Evolutionary conservation across 768 basidiomycete species (phyloP), one percentile per base, ranked within the genome.

Genomic region (Russula earlei): DNA sequence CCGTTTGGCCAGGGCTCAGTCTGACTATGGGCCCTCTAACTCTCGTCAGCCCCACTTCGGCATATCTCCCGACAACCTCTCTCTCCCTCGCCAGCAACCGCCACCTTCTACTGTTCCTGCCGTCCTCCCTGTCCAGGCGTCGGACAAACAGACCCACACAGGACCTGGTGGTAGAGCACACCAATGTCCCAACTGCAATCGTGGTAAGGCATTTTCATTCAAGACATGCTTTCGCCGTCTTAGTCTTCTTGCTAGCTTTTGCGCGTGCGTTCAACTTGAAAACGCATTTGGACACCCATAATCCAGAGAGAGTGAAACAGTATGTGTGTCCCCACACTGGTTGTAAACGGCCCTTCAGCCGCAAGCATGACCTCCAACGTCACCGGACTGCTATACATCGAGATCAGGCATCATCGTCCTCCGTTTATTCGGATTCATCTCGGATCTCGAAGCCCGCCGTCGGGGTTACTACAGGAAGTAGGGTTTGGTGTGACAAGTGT

Each of bases 201-300:
- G 88, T 72, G 81, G 88, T 90, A 64, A 54, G 66, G 67, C 31
- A 7, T 9, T 10, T 60, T 58, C 20, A 52, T 42, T 25, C 58
- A 1, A 58, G 37, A 55, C 15, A 29, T 42, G 40, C 37, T 33
- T 54, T 19, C 49, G 10, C 59, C 52, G 46, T 59, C 55, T 43
- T 52, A 56, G 49, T 55, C 37, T 19, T 38, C 15, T 59, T 53
- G 58, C 20, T 56, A 87, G 94, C 87, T 1, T 97, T 97, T 63
- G 93, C 92, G 11, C 77, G 93, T 25, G 91, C 91, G 2, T 96
- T 89, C 71, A 97, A 97, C 65, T 72, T 97, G 55, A 97, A 97
- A 75, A 94, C 93, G 0, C 93, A 96, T 69, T 84, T 89, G 79
- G 86, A 87, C 24, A 97, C 93, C 4, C 93, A 97, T 70, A 91